Base-by-base conservation (phyloP, 495 filamentous ascomycete genomes). In the Talaromyces liani region DNA sequence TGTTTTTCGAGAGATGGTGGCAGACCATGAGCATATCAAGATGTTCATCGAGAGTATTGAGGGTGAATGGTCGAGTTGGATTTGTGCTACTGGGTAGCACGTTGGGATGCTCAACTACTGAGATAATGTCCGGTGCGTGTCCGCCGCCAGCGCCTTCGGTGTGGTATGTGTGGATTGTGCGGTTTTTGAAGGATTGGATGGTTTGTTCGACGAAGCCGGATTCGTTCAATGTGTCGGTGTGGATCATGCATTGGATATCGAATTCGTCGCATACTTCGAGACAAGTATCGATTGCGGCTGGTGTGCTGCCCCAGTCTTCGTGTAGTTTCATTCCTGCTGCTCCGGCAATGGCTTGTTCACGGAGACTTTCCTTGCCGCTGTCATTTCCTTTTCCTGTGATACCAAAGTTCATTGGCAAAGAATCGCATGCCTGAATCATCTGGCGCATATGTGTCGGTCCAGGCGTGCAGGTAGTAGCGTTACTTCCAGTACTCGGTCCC, bases 1-100 rank as follows among this genome's bases (percentile, higher is more conserved):
- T 97, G 70, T 95, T 86, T 75, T 89, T 91, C 55, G 85, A 89
- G 20, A 98, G 77, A 71, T 98, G 95, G 71, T 98, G 94, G 83
- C 94, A 98, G 27, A 96, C 91, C 94, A 98, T 98, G 36, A 98
- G 75, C 94, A 98, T 98, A 74, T 98, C 94, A 1, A 97, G 84
- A 75, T 98, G 94, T 77, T 98, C 94, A 65, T 97, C 94, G 0
- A 98, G 83, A 4, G 94, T 98, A 78, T 98, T 98, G 47, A 78
- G 73, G 9, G 94, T 98, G 78, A 88, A 98, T 3, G 94, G 94
- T 3, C 94, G 82, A 16, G 94, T 98, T 0, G 94, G 94, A 75
- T 96, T 98, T 0, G 94, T 98, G 57, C 87, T 91, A 14, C 88
- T 91, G 8, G 94, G 94, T 3, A 98, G 84, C 0, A 98, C 93